phyloP scores from a whole-genome alignment of 192 early-diverging fungal genomes.

The Coemansia sp. region DNA sequence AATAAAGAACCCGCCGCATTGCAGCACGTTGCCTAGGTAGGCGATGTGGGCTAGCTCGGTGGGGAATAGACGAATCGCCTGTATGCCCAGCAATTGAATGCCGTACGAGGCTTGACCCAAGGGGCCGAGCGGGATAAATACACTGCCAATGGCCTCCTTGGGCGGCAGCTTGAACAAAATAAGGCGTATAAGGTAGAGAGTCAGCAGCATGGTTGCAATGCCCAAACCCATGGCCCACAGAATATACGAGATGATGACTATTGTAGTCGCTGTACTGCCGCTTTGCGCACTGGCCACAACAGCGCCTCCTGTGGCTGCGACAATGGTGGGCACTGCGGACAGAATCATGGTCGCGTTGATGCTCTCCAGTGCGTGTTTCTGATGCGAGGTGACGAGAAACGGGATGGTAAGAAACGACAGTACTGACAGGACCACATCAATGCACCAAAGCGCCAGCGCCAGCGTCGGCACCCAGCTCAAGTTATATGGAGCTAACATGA shows the following conservation, averaged over 20 bases:
- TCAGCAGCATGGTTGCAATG: slow-evolving; percentile 40
- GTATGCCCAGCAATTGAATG: slow-evolving; percentile 46
- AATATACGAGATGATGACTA: slow-evolving; percentile 43
- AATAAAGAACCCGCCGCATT: slow-evolving; percentile 21
- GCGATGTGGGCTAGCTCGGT: slow-evolving; percentile 18
- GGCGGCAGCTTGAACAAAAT: slow-evolving; percentile 49
- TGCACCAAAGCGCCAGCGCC: slow-evolving; percentile 47
- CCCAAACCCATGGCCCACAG: slow-evolving; percentile 52
- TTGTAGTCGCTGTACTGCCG: slow-evolving; percentile 8
- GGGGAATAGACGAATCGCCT: slow-evolving; percentile 30
- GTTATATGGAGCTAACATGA: slow-evolving; percentile 19
- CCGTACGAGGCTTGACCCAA: slow-evolving; percentile 52
- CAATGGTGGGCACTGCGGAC: slow-evolving; percentile 52
- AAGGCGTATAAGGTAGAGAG: slow-evolving; percentile 49
- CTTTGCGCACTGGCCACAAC: slow-evolving; percentile 18
- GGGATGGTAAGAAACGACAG: slow-evolving; percentile 38
- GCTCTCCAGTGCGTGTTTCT: slow-evolving; percentile 37
- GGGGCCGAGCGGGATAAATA: slow-evolving; percentile 54
- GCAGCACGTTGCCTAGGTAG: slow-evolving; percentile 26
- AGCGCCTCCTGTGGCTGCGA: slow-evolving; percentile 46
- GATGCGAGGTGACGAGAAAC: slow-evolving; percentile 37
- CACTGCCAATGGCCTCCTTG: slow-evolving; percentile 49
- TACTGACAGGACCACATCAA: slow-evolving; percentile 35
- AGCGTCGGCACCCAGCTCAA: slow-evolving; percentile 35
- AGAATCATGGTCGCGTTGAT: slow-evolving; percentile 50